Evolutionary conservation across 108 stramenopile genomes (phyloP).

Genomic region (Aurantiochytrium sp.): DNA sequence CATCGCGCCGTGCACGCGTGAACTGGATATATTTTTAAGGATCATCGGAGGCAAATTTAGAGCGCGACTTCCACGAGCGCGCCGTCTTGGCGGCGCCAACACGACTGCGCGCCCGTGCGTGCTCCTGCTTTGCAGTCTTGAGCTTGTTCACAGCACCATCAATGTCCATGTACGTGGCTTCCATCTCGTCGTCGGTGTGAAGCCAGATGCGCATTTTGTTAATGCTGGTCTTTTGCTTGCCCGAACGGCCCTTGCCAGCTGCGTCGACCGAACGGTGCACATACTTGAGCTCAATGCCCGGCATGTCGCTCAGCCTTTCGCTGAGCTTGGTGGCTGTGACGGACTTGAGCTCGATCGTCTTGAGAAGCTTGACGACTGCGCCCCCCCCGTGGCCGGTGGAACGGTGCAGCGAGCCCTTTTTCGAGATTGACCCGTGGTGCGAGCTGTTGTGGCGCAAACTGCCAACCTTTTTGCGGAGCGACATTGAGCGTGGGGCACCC

Average conservation of each 20-base stretch:
- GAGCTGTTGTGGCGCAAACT: not conserved
- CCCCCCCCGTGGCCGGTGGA: not conserved
- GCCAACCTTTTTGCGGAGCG: not conserved
- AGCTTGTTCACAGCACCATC: not conserved
- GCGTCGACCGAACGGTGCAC: not conserved
- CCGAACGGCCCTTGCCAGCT: not conserved
- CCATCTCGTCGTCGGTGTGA: not conserved
- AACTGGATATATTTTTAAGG: not conserved
- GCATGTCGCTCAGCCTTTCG: not conserved
- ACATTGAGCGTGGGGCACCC: not conserved
- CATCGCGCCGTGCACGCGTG: not conserved
- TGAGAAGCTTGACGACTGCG: not conserved
- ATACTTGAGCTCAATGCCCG: not conserved
- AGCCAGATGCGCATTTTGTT: constrained; percentile 14
- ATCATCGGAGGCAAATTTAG: not conserved
- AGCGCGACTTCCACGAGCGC: not conserved
- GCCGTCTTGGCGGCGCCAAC: not conserved
- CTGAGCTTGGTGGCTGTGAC: not conserved
- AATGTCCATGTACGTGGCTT: not conserved
- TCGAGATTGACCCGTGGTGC: not conserved
- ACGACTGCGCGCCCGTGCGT: not conserved
- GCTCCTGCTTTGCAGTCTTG: not conserved
- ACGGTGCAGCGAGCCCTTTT: not conserved
- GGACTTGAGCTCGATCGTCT: constrained; percentile 9
- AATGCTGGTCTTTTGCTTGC: not conserved